Base-by-base conservation (phyloP, 164 flowering plant genomes). In the Platanus orientalis region DNA sequence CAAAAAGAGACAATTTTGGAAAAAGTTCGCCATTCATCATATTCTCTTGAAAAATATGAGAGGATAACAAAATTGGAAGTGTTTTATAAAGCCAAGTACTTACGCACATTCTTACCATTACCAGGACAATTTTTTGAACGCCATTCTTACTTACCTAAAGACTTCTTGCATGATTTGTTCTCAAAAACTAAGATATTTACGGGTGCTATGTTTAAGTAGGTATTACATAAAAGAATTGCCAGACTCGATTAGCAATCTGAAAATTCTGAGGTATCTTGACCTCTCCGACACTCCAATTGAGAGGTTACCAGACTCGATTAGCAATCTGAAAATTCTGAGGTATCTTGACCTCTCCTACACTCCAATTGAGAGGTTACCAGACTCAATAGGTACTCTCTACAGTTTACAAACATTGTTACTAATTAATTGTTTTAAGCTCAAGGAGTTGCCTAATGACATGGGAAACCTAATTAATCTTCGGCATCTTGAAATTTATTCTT, bases 351-450 rank as follows among this genome's bases (percentile, higher is more conserved):
- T 79, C n/a, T 69, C 78, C n/a, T 6, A 16, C 17, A 72, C 70
- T 47, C 11, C 4, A 0, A 64, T 82, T 9, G 47, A 48, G 47
- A 12, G 19, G 39, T 40, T 79, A 21, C 81, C 83, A 26, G 36
- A 63, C 2, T 70, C 78, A 7, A 6, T 72, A 6, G 17, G 68
- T 40, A 23, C 23, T 16, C 61, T 79, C 7, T 63, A 23, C 45
- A 65, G 78, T 64, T 45, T 79, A 24, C 77, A 77, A 62, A 74
- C 80, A 36, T 49, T 81, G 63, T 9, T 60, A 1, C 53, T 75
- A 6, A 11, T 40, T 1, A 23, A 56, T 21, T 78, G 86, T 48
- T 1, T 2, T 1, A 12, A 5, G 21, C 78, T 79, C 0, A 6
- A 5, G 0, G 55, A 54, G 47, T 70, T 80, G 52, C 77, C 80